Evolutionary conservation across 768 basidiomycete species (phyloP), one percentile per base, ranked within the genome.

Genomic region (Floccularia luteovirens): DNA sequence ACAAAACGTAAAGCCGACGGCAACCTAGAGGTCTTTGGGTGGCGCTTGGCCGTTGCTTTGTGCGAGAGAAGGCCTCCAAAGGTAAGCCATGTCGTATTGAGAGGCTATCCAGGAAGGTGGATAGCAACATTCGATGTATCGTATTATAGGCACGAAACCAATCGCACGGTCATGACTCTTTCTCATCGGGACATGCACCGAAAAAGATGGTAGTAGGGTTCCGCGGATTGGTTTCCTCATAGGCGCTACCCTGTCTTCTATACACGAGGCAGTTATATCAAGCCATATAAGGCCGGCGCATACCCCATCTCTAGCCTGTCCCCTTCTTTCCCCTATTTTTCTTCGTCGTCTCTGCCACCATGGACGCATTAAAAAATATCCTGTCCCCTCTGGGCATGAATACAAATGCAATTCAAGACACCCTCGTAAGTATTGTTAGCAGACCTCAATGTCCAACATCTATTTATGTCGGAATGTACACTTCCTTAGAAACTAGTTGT

Each of bases 401-500:
- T 50, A 75, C 79, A 23, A 72, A 69, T 30, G 77, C 86, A 23
- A 66, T 90, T 25, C 84, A 88, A 47, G 87, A 90, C 49, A 90
- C 87, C 27, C 66, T 90, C 28, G 87, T 87, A 57, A 38, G 72
- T 58, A 24, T 37, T 38, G 13, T 24, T 20, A 23, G 24, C 14
- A 14, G 25, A 24, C 25, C 13, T 21, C 20, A 17, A 12, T 42
- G 0, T 34, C 32, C 21, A 34, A 34, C 32, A 11, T 31, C 34
- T 41, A 43, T 43, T 24, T 31, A 42, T 38, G 50, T n/a, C n/a
- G n/a, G n/a, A n/a, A n/a, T n/a, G n/a, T n/a, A 7, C 27, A 51
- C 43, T 43, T 13, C 30, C 21, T 2, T 48, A 89, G 88, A 90
- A 88, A 84, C 72, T 89, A 19, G 88, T 91, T 24, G 88, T 91